phyloP scores from a whole-genome alignment of 2,329 filamentous ascomycete species.

The Ophiognomonia clavigignenti-juglandacearum region DNA sequence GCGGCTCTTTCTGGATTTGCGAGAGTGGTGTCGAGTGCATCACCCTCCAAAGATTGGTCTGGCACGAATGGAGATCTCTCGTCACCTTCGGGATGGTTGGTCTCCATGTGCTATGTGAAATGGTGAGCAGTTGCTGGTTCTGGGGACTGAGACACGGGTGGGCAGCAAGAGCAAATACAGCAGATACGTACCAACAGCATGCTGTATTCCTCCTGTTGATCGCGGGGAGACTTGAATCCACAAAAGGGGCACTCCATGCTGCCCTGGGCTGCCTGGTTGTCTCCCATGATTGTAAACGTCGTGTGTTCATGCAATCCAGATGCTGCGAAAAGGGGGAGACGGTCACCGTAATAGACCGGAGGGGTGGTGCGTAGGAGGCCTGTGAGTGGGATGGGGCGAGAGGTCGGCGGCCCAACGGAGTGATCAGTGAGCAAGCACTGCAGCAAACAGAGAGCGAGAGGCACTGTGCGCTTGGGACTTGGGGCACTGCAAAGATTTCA shows the following conservation, averaged over 20 bases:
- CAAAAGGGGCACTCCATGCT: conserved; percentile 32
- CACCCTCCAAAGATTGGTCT: too few relatives aligned
- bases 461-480: too few relatives aligned
- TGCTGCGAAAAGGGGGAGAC: background rate
- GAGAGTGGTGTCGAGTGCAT: conserved; percentile 7
- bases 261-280: background rate
- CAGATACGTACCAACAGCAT: conserved; percentile 29
- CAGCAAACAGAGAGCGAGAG: too few relatives aligned
- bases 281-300: background rate
- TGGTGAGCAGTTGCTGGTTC: conserved; percentile 8
- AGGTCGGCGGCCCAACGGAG: background rate
- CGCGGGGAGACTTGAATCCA: conserved; percentile 23
- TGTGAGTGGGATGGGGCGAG: too few relatives aligned
- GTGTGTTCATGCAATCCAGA: background rate
- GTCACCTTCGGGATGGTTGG: conserved; percentile 22
- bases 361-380: background rate
- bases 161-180: background rate
- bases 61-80: conserved; percentile 17
- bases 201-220: conserved; percentile 25
- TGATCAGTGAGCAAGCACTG: background rate
- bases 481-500: too few relatives aligned
- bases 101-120: conserved; percentile 24
- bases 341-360: background rate
- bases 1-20: conserved; percentile 16
- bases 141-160: background rate